Base-by-base conservation (phyloP, 2,329 filamentous ascomycete genomes). In the Septoria petroselini region DNA sequence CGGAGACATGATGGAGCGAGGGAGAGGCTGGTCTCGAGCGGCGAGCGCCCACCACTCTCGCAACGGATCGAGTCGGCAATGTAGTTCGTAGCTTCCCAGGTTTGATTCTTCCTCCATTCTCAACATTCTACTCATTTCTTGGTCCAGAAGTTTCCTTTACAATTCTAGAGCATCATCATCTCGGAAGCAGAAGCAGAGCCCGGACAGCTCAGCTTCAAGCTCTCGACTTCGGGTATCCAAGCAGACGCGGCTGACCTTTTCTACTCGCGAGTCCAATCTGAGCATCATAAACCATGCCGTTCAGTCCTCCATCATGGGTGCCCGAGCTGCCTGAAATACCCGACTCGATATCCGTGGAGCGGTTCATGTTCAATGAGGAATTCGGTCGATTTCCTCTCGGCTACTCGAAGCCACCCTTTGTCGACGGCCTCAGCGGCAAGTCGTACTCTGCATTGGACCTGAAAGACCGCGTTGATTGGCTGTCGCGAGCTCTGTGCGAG, bases 301-400 rank as follows among this genome's bases (percentile, higher is more conserved):
- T 87, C 68, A 68, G 73, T 43, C 72, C 84, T 48, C 82, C 83
- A 7, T 68, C 77, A 60, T 85, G 80, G 77, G 76, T 80, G 18
- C 81, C 82, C 4, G 68, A 75, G 60, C 73, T 86, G 19, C 77
- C 81, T n/a, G 78, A 84, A 27, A 75, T 84, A 7, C 88, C 88
- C 12, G 88, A 93, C 67, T 81, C 81, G 23, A 77, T 94, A 59
- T 77, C 88, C 4, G 77, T 94, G 50, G 78, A 78, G 57, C 82
- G 91, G 43, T 94, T 94, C 69, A 83, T 94, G 73, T 79, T 83
- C 53, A 79, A 83, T 60, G 87, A 91, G 60, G 71, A 76, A 38
- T 79, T 88, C 62, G 87, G 86, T 29, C 81, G 88, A 39, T 69
- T 73, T 43, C 76, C 86, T 7, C 69, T 86, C 7, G 75, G 77